Conservation (phyloP, 2,329 filamentous ascomycete genomes). For the Tolypocladium album region DNA sequence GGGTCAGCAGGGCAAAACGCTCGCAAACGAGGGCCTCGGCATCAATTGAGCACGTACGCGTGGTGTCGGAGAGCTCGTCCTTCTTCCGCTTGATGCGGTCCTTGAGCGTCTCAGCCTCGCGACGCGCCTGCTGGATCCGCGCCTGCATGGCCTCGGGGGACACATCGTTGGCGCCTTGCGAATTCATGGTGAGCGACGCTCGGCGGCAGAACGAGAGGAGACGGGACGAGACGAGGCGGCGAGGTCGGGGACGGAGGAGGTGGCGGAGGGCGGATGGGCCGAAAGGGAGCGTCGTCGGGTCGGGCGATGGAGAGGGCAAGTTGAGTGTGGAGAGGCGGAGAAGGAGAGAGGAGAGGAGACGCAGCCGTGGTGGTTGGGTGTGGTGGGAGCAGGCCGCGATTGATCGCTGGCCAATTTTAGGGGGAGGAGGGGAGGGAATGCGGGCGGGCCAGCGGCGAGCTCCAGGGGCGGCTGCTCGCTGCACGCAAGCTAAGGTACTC, state of each 20-base stretch:
- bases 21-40: not conserved
- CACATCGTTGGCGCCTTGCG: slow-evolving; percentile 48
- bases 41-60: slow-evolving; percentile 56
- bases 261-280: slow-evolving; percentile 3
- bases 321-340: slow-evolving; percentile 22
- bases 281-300: slow-evolving; percentile 10
- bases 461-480: slow-evolving; percentile 2
- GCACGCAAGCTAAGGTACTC: not conserved
- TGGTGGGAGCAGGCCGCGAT: slow-evolving; percentile 7
- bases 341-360: slow-evolving; percentile 10
- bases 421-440: slow-evolving; percentile 3
- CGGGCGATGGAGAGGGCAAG: slow-evolving; percentile 15
- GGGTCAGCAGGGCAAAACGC: slow-evolving; percentile 12
- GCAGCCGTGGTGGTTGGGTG: slow-evolving; percentile 2
- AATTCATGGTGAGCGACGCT: slow-evolving; percentile 36
- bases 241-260: slow-evolving; percentile 4
- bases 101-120: slow-evolving; percentile 95
- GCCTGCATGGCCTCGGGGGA: slow-evolving; percentile 79
- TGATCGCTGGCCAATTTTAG: slow-evolving; percentile 5
- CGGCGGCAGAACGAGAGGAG: slow-evolving; percentile 2
- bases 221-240: slow-evolving; percentile 2
- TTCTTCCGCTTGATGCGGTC: slow-evolving; percentile 99
- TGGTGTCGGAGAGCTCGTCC: slow-evolving; percentile 97
- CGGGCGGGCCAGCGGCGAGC: slow-evolving; percentile 3
- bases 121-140: slow-evolving; percentile 81